Evolutionary conservation across 768 basidiomycete genomes (phyloP), one percentile per base, ranked within the genome.

Genomic region (Grammothele lineata): DNA sequence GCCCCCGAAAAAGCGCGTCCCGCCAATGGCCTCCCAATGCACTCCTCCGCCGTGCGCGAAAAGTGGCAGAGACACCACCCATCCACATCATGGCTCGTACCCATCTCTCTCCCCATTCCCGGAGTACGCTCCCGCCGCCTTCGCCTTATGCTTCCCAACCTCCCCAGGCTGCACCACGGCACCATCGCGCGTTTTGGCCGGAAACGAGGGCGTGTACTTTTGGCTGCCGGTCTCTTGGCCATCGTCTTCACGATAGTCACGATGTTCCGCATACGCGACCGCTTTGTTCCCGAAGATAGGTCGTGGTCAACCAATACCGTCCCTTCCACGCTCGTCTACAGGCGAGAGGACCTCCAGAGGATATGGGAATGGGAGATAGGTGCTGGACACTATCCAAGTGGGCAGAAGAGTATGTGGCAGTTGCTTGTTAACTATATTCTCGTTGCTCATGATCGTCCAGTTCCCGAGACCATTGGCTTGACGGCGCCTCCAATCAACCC

Each of bases 341-440:
- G 73, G 47, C 74, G 83, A 39, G 81, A 87, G 47, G 92, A 97
- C 60, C 62, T 96, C 34, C 88, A 87, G 59, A 76, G 85, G 47
- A 89, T 99, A 65, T 98, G 94, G 94, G 74, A 83, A 50, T 98
- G 93, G 93, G 95, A 99, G 68, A 77, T 98, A 47, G 71, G 81
- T 25, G 89, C 90, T 53, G 96, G 96, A 1, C 93, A 96, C 68
- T 92, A 92, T 71, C 95, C 95, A 8, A 93, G 89, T 66, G 75
- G 78, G 44, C 75, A 79, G 47, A 74, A 75, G 57, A 78, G 93
- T 92, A 66, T 61, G 88, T 75, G 27, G n/a, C n/a, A n/a, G n/a
- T n/a, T n/a, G n/a, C n/a, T 44, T 37, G 37, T 7, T 40, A 4
- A 40, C 21, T 27, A 26, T 43, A 37, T 30, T 35, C 5, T 48